Evolutionary conservation across 805 yeast species (phyloP).

Genomic region (Yamadazyma phyllophila): DNA sequence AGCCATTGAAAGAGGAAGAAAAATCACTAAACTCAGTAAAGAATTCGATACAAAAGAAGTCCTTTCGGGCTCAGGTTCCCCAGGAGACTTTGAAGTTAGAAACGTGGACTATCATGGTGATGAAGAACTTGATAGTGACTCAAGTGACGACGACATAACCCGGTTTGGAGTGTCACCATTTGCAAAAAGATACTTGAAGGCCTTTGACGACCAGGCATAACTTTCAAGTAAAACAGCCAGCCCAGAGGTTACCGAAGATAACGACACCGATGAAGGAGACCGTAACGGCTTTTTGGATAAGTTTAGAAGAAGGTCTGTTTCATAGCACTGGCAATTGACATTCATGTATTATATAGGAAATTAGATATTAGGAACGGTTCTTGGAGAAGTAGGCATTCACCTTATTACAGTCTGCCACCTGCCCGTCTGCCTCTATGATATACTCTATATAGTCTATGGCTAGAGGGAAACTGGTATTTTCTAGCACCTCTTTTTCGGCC

Average conservation of each 20-base stretch:
- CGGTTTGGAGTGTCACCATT: slow-evolving; percentile 8
- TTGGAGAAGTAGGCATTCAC: slow-evolving; percentile 21
- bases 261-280: neutral
- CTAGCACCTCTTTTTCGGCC: slow-evolving; percentile 21
- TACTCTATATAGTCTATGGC: slow-evolving; percentile 20
- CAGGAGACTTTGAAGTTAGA: neutral
- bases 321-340: neutral
- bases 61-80: slow-evolving; percentile 11
- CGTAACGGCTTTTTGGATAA: neutral
- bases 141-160: slow-evolving; percentile 14
- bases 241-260: slow-evolving; percentile 9
- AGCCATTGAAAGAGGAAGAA: slow-evolving; percentile 54
- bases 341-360: neutral
- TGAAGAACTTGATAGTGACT: slow-evolving; percentile 14
- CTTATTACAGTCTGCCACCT: slow-evolving; percentile 25
- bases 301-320: neutral
- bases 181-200: slow-evolving; percentile 2
- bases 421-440: slow-evolving; percentile 19
- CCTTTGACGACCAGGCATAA: slow-evolving; percentile 7
- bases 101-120: slow-evolving; percentile 2
- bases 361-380: neutral
- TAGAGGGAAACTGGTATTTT: slow-evolving; percentile 13
- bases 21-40: slow-evolving; percentile 17
- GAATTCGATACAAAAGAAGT: slow-evolving; percentile 6
- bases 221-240: slow-evolving; percentile 14